Evolutionary conservation across 129 eudicot genomes (phyloP).

Genomic region (Calendula officinalis): DNA sequence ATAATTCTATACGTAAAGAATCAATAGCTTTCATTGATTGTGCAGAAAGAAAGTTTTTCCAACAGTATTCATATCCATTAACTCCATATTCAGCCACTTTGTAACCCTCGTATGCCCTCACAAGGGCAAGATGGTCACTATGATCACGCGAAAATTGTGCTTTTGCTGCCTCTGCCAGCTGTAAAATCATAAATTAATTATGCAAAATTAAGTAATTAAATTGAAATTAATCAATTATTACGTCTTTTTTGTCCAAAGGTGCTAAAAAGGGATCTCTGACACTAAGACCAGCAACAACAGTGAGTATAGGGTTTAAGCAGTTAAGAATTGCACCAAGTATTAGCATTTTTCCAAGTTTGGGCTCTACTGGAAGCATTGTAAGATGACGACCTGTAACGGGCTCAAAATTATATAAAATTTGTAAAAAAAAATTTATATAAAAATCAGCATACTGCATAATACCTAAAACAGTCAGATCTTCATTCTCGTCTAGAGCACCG

Average conservation of each 20-base stretch:
- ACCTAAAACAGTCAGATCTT: slow-evolving; percentile 86
- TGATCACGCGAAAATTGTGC: slow-evolving; percentile 71
- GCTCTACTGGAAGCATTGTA: slow-evolving; percentile 95
- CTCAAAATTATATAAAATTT: slow-evolving; percentile 6
- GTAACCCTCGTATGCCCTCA: slow-evolving; percentile 92
- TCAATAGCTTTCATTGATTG: slow-evolving; percentile 95
- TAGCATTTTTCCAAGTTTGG: slow-evolving; percentile 97
- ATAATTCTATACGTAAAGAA: slow-evolving; percentile 79
- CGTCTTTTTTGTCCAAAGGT: slow-evolving; percentile 94
- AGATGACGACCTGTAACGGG: slow-evolving; percentile 69
- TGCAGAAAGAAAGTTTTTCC: slow-evolving; percentile 91
- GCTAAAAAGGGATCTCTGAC: slow-evolving; percentile 93
- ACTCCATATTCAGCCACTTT: slow-evolving; percentile 71
- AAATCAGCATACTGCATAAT: background rate
- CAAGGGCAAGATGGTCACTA: slow-evolving; percentile 94
- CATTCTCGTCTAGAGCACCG: slow-evolving; percentile 88
- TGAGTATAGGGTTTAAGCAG: slow-evolving; percentile 85
- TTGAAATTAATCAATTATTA: slow-evolving; percentile 31
- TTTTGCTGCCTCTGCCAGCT: slow-evolving; percentile 97
- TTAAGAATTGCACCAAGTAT: slow-evolving; percentile 72
- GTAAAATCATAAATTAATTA: slow-evolving; percentile 20
- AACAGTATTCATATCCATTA: slow-evolving; percentile 74
- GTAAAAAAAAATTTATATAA: slow-evolving; percentile 6
- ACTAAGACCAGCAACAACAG: slow-evolving; percentile 89
- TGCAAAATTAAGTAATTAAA: background rate